Base-by-base conservation (phyloP, 139 green algal species). In the Chlorella sp. region DNA sequence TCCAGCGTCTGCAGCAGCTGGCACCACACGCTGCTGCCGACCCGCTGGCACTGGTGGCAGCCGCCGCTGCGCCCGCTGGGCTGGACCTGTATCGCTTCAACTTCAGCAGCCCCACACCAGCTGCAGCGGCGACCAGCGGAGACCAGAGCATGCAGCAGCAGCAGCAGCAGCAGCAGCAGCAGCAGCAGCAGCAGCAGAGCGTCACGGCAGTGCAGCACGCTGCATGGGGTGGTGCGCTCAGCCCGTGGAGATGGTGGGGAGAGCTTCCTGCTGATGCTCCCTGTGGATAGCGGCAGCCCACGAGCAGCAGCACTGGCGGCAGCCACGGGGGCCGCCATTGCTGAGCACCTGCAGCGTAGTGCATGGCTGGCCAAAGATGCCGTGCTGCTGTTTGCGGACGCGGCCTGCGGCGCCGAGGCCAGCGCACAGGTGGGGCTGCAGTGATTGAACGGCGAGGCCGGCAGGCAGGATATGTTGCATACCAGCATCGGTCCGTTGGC, bases 281-380 rank as follows among this genome's bases (percentile, higher is more conserved):
- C 78, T 11, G 34, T 85, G 0, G 0, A 82, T 32, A 32, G 4
- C 15, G 11, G 39, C 39, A n/a, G 13, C 25, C 3, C 60, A 0
- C 28, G n/a, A 7, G 47, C 80, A 11, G 80, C 80, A 4, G 60
- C 71, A 23, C 34, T 81, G 41, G 80, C 62, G 9, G 85, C 56
- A 6, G 57, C 67, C 18, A 12, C 78, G 1, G 85, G 69, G 34
- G 17, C 73, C 18, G n/a, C 57, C 12, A 13, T 71, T 26, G 85
- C 67, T 0, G 38, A 6, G 9, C 85, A 89, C 69, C 57, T 89
- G 38, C 15, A 3, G 36, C 25, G n/a, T 38, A 39, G 12, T 4
- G n/a, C 26, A 41, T 90, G 87, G 87, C 74, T 90, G 56, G 87
- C 87, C 3, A 90, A 88, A 30, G 81, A 88, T 55, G 57, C 84